Percentiles rank a stretch among this genome's conserved stretches.
Evolutionary conservation across 2,329 filamentous ascomycete species (phyloP).

Genomic region (Ophiostoma perfectum): DNA sequence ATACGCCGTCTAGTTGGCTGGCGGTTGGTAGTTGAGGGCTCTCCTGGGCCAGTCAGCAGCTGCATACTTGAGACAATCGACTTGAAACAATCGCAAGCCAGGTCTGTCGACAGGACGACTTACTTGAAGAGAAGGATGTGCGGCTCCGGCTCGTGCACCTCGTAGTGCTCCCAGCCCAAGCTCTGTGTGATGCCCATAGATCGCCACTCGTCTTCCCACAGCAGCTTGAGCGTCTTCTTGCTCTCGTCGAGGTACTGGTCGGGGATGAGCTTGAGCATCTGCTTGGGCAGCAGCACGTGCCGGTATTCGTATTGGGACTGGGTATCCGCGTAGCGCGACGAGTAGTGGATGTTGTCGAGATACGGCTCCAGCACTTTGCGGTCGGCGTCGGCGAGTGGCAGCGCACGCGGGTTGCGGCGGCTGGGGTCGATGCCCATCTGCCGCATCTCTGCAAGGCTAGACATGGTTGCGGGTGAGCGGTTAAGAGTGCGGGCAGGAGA

Average conservation of each 20-base stretch:
- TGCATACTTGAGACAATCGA: neutral
- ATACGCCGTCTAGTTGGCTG: conserved; percentile 32
- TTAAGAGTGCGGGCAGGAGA: too few relatives aligned
- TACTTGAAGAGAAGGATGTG: conserved; percentile 99
- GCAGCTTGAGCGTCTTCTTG: conserved; percentile 87
- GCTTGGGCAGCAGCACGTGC: conserved; percentile 94
- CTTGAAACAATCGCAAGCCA: neutral
- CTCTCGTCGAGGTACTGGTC: conserved; percentile 60
- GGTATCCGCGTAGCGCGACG: conserved; percentile 70
- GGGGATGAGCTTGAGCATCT: conserved; percentile 96
- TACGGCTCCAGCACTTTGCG: conserved; percentile 82
- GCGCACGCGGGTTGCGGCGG: conserved; percentile 80
- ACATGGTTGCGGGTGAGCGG: conserved; percentile 20
- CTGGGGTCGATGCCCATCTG: conserved; percentile 67
- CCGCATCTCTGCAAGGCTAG: conserved; percentile 27
- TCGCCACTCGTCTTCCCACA: conserved; percentile 99
- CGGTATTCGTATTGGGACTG: conserved; percentile 93
- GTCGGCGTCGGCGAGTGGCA: conserved; percentile 74
- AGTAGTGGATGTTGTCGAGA: conserved; percentile 92
- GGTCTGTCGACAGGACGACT: conserved; percentile 35
- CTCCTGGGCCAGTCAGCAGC: conserved; percentile 48
- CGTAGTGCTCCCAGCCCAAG: conserved; percentile 98
- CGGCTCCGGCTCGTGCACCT: conserved; percentile 96
- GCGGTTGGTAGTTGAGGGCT: conserved; percentile 77
- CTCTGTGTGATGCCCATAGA: conserved; percentile 98